Evolutionary conservation across 495 filamentous ascomycete species (phyloP).

Genomic region (Penicillium daleae): DNA sequence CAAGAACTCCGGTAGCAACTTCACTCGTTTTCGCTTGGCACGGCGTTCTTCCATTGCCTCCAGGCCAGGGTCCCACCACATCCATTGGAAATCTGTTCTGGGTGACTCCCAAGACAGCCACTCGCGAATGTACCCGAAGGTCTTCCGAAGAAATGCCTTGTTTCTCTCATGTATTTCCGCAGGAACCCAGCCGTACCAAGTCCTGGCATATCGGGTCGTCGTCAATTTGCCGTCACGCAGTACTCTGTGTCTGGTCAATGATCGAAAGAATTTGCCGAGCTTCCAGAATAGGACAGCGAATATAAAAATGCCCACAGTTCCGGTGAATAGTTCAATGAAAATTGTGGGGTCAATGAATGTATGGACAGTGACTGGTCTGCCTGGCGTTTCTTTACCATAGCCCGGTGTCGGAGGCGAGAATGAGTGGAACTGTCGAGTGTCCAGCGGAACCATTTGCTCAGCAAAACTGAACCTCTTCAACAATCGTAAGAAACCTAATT

Average conservation of each 20-base stretch:
- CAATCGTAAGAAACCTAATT: background rate
- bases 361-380: conserved; percentile 15
- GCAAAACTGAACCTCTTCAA: background rate
- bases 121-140: conserved; percentile 21
- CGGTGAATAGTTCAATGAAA: conserved; percentile 42
- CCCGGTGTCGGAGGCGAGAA: conserved; percentile 27
- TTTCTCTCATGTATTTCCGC: conserved; percentile 36
- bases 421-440: conserved; percentile 34
- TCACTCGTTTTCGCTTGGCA: conserved; percentile 13
- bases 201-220: conserved; percentile 42
- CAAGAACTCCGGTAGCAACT: conserved; percentile 32
- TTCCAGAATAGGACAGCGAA: conserved; percentile 49
- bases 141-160: conserved; percentile 31
- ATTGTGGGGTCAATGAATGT: conserved; percentile 35
- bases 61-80: conserved; percentile 49
- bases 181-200: conserved; percentile 53
- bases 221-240: conserved; percentile 36
- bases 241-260: conserved; percentile 40
- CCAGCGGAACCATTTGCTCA: conserved; percentile 41
- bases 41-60: conserved; percentile 26
- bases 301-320: conserved; percentile 45
- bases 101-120: conserved; percentile 44
- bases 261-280: conserved; percentile 40
- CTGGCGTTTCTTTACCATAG: conserved; percentile 22
- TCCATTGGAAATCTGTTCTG: conserved; percentile 40